phyloP scores from a whole-genome alignment of 805 yeast genomes.

The Saturnispora sekii region DNA sequence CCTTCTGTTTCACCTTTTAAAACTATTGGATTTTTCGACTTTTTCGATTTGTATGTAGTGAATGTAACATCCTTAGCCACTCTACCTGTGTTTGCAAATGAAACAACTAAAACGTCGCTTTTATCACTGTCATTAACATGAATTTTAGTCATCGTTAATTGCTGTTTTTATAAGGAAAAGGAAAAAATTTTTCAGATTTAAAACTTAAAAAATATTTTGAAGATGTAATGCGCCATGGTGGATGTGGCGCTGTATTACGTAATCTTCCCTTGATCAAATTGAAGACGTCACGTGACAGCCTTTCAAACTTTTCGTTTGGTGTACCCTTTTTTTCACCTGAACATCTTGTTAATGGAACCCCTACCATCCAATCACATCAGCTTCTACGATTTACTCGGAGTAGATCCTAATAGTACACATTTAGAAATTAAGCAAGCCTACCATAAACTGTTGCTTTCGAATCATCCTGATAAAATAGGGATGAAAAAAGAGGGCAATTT shows the following conservation, averaged over 20 bases:
- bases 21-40: slow-evolving; percentile 26
- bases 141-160: slow-evolving; percentile 1
- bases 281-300: no score
- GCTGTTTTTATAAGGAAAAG: neutral
- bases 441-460: slow-evolving; percentile 41
- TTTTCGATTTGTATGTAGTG: slow-evolving; percentile 47
- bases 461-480: slow-evolving; percentile 71
- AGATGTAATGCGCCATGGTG: no score
- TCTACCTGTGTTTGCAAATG: slow-evolving; percentile 71
- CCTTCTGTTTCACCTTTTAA: slow-evolving; percentile 73
- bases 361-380: slow-evolving; percentile 15
- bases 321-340: neutral
- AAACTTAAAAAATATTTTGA: neutral
- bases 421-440: slow-evolving; percentile 55
- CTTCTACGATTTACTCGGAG: slow-evolving; percentile 52
- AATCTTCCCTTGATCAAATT: no score
- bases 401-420: slow-evolving; percentile 29
- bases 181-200: neutral
- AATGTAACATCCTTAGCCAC: slow-evolving; percentile 52
- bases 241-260: neutral
- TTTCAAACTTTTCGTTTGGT: neutral
- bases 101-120: slow-evolving; percentile 34
- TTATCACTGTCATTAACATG: slow-evolving; percentile 1
- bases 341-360: neutral
- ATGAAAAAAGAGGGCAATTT: neutral